A percentile compares a stretch with the other conserved stretches of the same genome.
Conservation (phyloP, 352 stramenopile genomes). For the Phytophthora parvispora region DNA sequence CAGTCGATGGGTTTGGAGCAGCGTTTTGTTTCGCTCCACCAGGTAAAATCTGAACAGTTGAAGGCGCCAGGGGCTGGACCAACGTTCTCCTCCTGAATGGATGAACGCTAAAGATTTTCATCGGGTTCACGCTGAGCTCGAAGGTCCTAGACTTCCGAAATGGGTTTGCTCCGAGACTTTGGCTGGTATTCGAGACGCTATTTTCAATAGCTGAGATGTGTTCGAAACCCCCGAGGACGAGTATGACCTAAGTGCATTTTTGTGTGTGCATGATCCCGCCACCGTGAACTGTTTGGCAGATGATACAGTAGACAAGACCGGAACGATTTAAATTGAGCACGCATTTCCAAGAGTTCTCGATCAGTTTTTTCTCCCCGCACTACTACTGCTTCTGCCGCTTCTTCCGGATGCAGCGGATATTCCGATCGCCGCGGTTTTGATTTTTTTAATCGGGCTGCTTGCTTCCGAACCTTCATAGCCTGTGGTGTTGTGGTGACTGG, state of each 20-base stretch:
- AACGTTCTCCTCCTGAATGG: not conserved
- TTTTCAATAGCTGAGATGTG: not conserved
- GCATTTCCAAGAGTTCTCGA: too few species aligned
- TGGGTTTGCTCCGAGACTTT: not conserved
- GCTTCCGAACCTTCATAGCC: slow-evolving; percentile 4
- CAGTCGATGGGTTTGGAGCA: too few species aligned
- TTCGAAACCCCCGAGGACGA: slow-evolving; percentile 16
- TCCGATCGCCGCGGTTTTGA: too few species aligned
- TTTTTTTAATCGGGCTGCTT: slow-evolving; percentile 1
- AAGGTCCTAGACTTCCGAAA: not conserved
- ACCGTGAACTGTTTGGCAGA: too few species aligned
- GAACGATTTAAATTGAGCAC: too few species aligned
- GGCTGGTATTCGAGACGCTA: not conserved
- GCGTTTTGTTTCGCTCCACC: not conserved
- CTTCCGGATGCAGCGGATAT: too few species aligned
- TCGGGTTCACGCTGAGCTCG: not conserved
- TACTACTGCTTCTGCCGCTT: slow-evolving; percentile 16
- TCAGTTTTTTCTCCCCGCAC: too few species aligned
- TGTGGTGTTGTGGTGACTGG: slow-evolving; percentile 4
- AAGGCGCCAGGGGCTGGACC: slow-evolving; percentile 2
- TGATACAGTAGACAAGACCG: too few species aligned
- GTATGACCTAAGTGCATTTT: not conserved
- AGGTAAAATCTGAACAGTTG: slow-evolving; percentile 7
- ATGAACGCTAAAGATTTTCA: not conserved
- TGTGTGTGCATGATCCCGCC: not conserved